Conservation (phyloP, 306 rosid species). For the Casuarina equisetifolia region DNA sequence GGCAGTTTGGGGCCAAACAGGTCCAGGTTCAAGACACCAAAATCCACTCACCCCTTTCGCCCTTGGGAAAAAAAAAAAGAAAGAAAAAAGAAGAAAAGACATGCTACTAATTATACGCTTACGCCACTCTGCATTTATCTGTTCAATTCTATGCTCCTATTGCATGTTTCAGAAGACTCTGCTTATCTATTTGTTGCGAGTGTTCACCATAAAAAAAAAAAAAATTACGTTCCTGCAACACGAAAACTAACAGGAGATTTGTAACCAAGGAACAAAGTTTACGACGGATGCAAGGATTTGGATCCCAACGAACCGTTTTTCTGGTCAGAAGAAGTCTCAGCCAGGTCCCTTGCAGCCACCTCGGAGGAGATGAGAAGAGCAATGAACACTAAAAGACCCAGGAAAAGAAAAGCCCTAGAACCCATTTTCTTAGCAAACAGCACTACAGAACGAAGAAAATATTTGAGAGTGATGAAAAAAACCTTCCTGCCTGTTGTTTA, state of each 20-base stretch:
- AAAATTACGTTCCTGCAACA: neutral
- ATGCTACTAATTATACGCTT: too few relatives aligned
- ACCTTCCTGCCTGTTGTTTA: neutral
- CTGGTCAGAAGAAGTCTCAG: constrained; percentile 15
- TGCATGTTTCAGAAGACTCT: too few relatives aligned
- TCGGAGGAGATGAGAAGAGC: constrained; percentile 24
- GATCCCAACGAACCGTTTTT: constrained; percentile 23
- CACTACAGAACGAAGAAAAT: neutral
- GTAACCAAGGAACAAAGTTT: neutral
- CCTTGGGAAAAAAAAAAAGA: too few relatives aligned
- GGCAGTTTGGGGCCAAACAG: too few relatives aligned
- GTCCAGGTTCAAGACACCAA: too few relatives aligned
- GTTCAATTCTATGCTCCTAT: too few relatives aligned
- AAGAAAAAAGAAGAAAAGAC: too few relatives aligned
- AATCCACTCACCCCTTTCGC: too few relatives aligned
- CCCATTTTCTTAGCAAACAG: constrained; percentile 26
- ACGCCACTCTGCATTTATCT: too few relatives aligned
- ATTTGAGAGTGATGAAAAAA: constrained; percentile 15
- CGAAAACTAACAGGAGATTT: neutral
- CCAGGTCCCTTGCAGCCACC: constrained; percentile 34
- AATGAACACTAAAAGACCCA: constrained; percentile 40
- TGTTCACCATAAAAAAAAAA: too few relatives aligned
- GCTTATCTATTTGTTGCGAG: too few relatives aligned
- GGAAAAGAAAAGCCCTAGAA: constrained; percentile 34
- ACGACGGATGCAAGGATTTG: neutral